Evolutionary conservation across 805 yeast genomes (phyloP), one percentile per base, ranked within the genome.

Genomic region (Metschnikowia reukaufii): DNA sequence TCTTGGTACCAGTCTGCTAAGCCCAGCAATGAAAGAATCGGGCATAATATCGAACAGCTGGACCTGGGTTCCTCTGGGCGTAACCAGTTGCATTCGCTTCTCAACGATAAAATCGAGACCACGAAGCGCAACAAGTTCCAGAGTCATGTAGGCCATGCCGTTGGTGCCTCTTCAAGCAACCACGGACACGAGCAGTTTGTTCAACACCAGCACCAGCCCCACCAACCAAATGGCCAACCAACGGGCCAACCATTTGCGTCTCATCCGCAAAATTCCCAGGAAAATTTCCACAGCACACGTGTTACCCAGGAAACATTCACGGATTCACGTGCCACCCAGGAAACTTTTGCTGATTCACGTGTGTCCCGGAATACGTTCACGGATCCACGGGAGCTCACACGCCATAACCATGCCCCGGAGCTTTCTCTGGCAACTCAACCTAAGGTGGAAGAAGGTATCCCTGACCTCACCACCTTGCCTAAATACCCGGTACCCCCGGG

Each of bases 401-500:
- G 65, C 29, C 64, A 73, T 27, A 0, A 62, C 67, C 35, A 58
- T 82, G 27, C 89, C 90, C n/a, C n/a, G n/a, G n/a, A n/a, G n/a
- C n/a, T n/a, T n/a, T n/a, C n/a, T n/a, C n/a, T n/a, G n/a, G n/a
- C n/a, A n/a, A n/a, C n/a, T n/a, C n/a, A n/a, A n/a, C n/a, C n/a
- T n/a, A n/a, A n/a, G n/a, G n/a, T n/a, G n/a, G n/a, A n/a, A n/a
- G n/a, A n/a, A n/a, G 8, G 31, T 27, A 49, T 53, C 6, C 53
- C 56, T 3, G 52, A 51, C 36, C 66, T 31, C 64, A 73, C 29
- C 1, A 62, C 67, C 35, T 58, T 82, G 27, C 89, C 90, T 13
- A 77, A 78, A 53, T 80, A 83, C 13, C 77, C 78, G 0, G 88
- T 86, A 4, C 94, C 94, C 1, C 81, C 81, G 5, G 88, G 89